Percentiles rank a stretch among this genome's conserved stretches.
These are phyloP conservation scores for Cutaneotrichosporon sp. DNA, from an alignment of 1,284 basidiomycete genomes.

Conservation along the genomic window DNA sequence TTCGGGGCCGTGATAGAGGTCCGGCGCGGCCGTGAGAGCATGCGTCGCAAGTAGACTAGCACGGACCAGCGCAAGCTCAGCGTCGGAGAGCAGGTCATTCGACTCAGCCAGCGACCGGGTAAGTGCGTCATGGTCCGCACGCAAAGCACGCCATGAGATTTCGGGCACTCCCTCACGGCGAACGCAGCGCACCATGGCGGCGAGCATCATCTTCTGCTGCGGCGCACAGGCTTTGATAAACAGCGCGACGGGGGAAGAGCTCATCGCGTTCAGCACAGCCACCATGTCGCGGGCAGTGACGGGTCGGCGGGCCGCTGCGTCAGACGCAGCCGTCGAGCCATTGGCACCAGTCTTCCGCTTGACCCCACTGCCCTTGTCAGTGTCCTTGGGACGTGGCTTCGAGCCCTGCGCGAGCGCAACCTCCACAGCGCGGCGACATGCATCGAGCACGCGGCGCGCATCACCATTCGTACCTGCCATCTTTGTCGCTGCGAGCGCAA, in stretches of 20 bases:
- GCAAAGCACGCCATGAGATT: conserved; percentile 67
- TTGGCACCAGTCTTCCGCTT: background rate
- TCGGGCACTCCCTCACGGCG: conserved; percentile 81
- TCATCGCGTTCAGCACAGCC: conserved; percentile 80
- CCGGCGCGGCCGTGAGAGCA: conserved; percentile 37
- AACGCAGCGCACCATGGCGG: conserved; percentile 75
- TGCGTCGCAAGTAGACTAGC: conserved; percentile 37
- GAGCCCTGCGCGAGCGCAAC: conserved; percentile 50
- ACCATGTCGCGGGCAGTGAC: conserved; percentile 72
- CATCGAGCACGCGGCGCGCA: conserved; percentile 86
- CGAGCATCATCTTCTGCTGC: conserved; percentile 85
- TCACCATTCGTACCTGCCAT: conserved; percentile 92
- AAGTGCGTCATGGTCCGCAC: conserved; percentile 43
- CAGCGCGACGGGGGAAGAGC: conserved; percentile 79
- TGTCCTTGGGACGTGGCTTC: background rate
- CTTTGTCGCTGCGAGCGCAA: conserved; percentile 85
- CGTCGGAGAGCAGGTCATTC: conserved; percentile 36
- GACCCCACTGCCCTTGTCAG: background rate
- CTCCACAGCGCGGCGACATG: conserved; percentile 82
- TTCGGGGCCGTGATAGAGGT: conserved; percentile 31
- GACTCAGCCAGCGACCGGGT: conserved; percentile 39
- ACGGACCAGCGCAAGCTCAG: conserved; percentile 43
- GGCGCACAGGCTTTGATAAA: conserved; percentile 74
- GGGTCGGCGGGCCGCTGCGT: conserved; percentile 45
- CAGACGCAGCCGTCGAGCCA: too few species aligned